phyloP scores from a whole-genome alignment of 805 yeast species.

The Candida nemodendra region DNA sequence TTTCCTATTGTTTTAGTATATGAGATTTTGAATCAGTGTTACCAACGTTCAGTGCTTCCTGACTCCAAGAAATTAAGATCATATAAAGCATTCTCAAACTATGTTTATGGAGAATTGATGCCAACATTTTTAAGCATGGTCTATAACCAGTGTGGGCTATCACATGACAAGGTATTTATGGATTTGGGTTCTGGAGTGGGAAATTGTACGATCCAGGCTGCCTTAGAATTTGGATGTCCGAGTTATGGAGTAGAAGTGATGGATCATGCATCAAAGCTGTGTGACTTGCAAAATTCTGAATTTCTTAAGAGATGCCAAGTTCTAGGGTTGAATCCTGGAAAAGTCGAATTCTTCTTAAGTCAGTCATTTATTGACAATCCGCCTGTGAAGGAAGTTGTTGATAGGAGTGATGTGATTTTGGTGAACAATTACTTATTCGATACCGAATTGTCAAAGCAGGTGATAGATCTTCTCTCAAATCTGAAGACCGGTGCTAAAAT shows the following conservation, averaged over 20 bases:
- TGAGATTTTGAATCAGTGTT: slow-evolving; percentile 69
- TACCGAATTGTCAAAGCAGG: slow-evolving; percentile 64
- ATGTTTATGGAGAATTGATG: slow-evolving; percentile 86
- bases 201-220: slow-evolving; percentile 85
- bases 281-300: slow-evolving; percentile 58
- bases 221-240: slow-evolving; percentile 77
- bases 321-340: slow-evolving; percentile 63
- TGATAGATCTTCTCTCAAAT: slow-evolving; percentile 59
- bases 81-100: slow-evolving; percentile 85
- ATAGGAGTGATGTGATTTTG: slow-evolving; percentile 67
- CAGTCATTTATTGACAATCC: slow-evolving; percentile 72
- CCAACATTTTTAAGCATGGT: slow-evolving; percentile 74
- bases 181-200: slow-evolving; percentile 96
- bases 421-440: slow-evolving; percentile 86
- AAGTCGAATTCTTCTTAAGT: slow-evolving; percentile 54
- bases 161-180: slow-evolving; percentile 58
- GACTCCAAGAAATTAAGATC: slow-evolving; percentile 58
- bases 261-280: slow-evolving; percentile 73
- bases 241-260: slow-evolving; percentile 91
- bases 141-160: slow-evolving; percentile 56
- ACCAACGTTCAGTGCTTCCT: slow-evolving; percentile 78
- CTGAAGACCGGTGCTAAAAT: slow-evolving; percentile 74
- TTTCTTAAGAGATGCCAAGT: slow-evolving; percentile 55
- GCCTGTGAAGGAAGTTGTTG: slow-evolving; percentile 51
- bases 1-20: slow-evolving; percentile 50